Evolutionary conservation across 371 early-diverging fungal genomes (phyloP).

Genomic region (Chytridium lagenaria): DNA sequence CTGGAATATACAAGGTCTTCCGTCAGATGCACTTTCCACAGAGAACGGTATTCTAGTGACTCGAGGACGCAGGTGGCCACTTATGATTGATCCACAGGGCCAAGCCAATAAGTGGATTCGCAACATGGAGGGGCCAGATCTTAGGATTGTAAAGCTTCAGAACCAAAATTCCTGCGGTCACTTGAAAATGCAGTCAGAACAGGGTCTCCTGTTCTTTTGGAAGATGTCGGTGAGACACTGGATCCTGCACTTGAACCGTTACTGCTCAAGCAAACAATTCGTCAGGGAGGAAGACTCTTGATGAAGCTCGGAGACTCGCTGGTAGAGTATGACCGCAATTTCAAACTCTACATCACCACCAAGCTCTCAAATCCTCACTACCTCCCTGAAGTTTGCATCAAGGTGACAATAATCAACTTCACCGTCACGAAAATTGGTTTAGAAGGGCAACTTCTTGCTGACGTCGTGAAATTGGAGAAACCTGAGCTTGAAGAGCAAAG

Average conservation of each 20-base stretch:
- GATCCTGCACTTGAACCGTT: slow-evolving; percentile 56
- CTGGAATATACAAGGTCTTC: slow-evolving; percentile 58
- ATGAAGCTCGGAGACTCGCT: slow-evolving; percentile 56
- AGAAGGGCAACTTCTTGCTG: slow-evolving; percentile 56
- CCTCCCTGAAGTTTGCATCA: slow-evolving; percentile 59
- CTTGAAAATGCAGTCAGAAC: slow-evolving; percentile 55
- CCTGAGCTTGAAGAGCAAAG: slow-evolving; percentile 59
- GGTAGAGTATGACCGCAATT: slow-evolving; percentile 56
- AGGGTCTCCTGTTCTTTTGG: slow-evolving; percentile 52
- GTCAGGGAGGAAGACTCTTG: slow-evolving; percentile 52
- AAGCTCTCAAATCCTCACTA: slow-evolving; percentile 59
- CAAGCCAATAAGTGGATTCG: slow-evolving; percentile 60
- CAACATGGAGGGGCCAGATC: slow-evolving; percentile 47
- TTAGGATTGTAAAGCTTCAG: slow-evolving; percentile 53
- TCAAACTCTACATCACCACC: slow-evolving; percentile 56
- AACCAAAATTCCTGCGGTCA: slow-evolving; percentile 51
- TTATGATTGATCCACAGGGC: slow-evolving; percentile 61
- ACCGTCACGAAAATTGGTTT: slow-evolving; percentile 56
- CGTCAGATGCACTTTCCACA: slow-evolving; percentile 52
- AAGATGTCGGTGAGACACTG: slow-evolving; percentile 55
- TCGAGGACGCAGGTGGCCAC: slow-evolving; percentile 54
- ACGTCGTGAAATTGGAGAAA: slow-evolving; percentile 55
- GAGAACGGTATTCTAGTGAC: slow-evolving; percentile 58
- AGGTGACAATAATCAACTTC: slow-evolving; percentile 60
- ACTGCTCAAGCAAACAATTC: slow-evolving; percentile 50